A percentile compares a stretch with the other conserved stretches of the same genome.
phyloP scores from a whole-genome alignment of 768 basidiomycete species.

The Cystofilobasidium macerans region DNA sequence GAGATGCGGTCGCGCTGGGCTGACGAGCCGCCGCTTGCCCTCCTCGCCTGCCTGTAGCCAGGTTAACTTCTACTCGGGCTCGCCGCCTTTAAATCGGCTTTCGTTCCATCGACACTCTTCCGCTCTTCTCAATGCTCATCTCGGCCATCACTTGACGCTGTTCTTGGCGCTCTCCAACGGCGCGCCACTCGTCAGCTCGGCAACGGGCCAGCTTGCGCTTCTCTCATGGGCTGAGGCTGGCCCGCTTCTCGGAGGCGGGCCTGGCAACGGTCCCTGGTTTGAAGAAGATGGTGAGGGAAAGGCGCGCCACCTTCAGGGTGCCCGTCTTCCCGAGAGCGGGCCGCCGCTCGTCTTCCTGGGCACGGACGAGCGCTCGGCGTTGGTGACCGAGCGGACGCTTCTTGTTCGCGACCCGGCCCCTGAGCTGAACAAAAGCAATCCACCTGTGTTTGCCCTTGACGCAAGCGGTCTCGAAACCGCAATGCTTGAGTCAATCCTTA shows the following conservation, averaged over 20 bases:
- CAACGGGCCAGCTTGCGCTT: conserved; percentile 24
- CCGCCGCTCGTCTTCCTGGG: conserved; percentile 23
- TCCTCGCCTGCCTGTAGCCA: conserved; percentile 7
- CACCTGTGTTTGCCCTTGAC: conserved; percentile 22
- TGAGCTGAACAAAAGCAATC: conserved; percentile 3
- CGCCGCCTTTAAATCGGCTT: conserved; percentile 30
- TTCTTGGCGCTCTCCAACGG: conserved; percentile 72
- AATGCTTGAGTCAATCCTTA: background rate
- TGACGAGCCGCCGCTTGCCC: too few relatives aligned
- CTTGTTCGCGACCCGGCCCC: conserved; percentile 20
- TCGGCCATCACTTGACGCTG: conserved; percentile 49
- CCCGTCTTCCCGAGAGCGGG: background rate
- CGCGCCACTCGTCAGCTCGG: conserved; percentile 49
- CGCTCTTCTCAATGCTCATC: conserved; percentile 62
- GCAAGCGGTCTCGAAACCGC: background rate
- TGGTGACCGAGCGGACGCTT: conserved; percentile 4
- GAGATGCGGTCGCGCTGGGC: too few relatives aligned
- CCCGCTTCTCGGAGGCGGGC: too few relatives aligned
- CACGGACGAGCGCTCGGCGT: conserved; percentile 8
- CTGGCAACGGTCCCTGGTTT: conserved; percentile 3
- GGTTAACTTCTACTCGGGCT: conserved; percentile 18
- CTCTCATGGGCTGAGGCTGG: conserved; percentile 8
- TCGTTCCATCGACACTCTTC: conserved; percentile 62
- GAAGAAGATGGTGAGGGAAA: conserved; percentile 2
- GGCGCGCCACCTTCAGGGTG: conserved; percentile 25